Base-by-base conservation (phyloP, 768 basidiomycete genomes). In the Russula brevipes region DNA sequence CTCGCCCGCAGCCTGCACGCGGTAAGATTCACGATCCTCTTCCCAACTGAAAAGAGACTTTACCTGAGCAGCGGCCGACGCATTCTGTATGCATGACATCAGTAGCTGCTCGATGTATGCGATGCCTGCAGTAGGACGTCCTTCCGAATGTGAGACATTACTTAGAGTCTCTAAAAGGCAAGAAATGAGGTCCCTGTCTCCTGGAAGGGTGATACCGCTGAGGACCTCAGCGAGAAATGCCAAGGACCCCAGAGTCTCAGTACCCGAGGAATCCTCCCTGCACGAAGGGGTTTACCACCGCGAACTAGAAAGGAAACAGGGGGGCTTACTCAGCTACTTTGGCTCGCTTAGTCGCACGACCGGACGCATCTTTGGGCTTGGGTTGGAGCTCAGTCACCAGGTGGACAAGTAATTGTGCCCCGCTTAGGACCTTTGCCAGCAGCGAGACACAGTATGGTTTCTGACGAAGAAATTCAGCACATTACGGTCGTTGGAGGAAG, bases 21-120 rank as follows among this genome's bases (percentile, higher is more conserved):
- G 6, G 45, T 19, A 45, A 57, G 44, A 42, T 44, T 36, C 42
- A 57, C n/a, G 14, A 9, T 19, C 14, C 46, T 30, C 24, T 50
- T 19, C 30, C 31, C 5, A 36, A 35, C 24, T 35, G 17, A 41
- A n/a, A 36, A 61, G 17, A 10, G 35, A 61, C 44, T 80, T 62
- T 68, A 88, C 91, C 59, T 71, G 75, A 31, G 89, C 77, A 60
- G 81, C 80, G 17, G 76, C 77, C 3, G 88, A 82, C 10, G 81
- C 78, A 66, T 80, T 83, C 65, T 91, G 88, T 30, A 95, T 79
- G 2, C 89, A 89, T 10, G 87, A 85, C 82, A 96, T 88, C 24
- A 96, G 71, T 60, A 93, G 79, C 72, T 96, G 94, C 71, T 91
- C 86, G 11, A 89, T 76, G 68, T 91, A 96, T 66, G 80, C 85